phyloP scores from a whole-genome alignment of 129 eudicot genomes.

The Escallonia rubra region DNA sequence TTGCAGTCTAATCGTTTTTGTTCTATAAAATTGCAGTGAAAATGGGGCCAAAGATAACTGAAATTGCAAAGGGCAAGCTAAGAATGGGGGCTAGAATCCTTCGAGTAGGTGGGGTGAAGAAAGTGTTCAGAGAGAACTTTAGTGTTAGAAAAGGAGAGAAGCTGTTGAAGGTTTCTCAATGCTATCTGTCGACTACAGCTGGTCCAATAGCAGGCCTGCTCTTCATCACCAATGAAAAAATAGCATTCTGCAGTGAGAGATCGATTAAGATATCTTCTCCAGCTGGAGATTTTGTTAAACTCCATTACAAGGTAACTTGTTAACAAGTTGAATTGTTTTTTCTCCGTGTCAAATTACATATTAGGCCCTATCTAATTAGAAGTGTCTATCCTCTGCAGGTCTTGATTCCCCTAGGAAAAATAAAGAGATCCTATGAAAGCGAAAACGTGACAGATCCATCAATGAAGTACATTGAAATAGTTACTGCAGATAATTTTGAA shows the following conservation, averaged over 20 bases:
- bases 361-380: neutral
- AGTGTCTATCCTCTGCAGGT: constrained; percentile 4
- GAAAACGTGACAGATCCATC: neutral
- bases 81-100: constrained; percentile 23
- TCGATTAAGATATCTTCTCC: constrained; percentile 9
- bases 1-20: neutral
- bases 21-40: constrained; percentile 6
- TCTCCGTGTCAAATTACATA: neutral
- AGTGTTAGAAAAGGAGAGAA: constrained; percentile 8
- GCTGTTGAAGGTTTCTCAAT: constrained; percentile 11
- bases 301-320: neutral
- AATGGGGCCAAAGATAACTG: constrained; percentile 7
- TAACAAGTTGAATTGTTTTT: neutral
- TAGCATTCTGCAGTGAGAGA: constrained; percentile 16
- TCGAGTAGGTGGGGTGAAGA: constrained; percentile 2
- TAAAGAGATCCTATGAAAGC: neutral
- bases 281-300: neutral
- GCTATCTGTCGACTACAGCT: constrained; percentile 22
- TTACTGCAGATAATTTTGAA: constrained; percentile 17
- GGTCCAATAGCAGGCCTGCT: constrained; percentile 23
- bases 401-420: constrained; percentile 12
- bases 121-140: constrained; percentile 9
- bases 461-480: constrained; percentile 13
- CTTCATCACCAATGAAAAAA: constrained; percentile 18
- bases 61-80: constrained; percentile 19